Evolutionary conservation across 495 filamentous ascomycete species (phyloP).

Genomic region (Entonaema liquescens): DNA sequence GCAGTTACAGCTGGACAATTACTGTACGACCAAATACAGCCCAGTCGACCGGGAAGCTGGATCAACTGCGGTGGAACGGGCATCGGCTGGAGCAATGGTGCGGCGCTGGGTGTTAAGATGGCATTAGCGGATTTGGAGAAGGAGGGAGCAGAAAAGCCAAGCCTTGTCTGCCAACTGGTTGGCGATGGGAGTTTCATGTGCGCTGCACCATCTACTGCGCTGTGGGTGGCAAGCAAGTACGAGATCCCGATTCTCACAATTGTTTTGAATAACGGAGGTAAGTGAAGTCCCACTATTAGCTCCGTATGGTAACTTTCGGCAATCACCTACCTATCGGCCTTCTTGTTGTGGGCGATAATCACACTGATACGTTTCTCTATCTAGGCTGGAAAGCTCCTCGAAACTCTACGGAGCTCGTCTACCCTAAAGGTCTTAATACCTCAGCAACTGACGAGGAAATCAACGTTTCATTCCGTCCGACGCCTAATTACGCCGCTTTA

Average conservation of each 20-base stretch:
- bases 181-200: constrained; percentile 52
- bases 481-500: constrained; percentile 37
- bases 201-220: constrained; percentile 41
- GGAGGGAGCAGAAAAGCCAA: constrained; percentile 14
- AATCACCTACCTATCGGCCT: neutral
- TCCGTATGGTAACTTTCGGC: too few species aligned
- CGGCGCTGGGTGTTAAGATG: constrained; percentile 46
- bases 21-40: constrained; percentile 49
- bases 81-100: constrained; percentile 53
- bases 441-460: constrained; percentile 39
- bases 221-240: constrained; percentile 49
- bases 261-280: constrained; percentile 52
- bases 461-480: constrained; percentile 39
- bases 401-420: constrained; percentile 45
- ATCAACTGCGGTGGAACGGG: constrained; percentile 52
- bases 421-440: constrained; percentile 40
- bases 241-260: constrained; percentile 50
- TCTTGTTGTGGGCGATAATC: neutral
- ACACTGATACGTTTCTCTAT: neutral
- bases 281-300: constrained; percentile 3
- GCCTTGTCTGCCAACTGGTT: constrained; percentile 43
- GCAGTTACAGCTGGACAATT: constrained; percentile 44
- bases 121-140: constrained; percentile 31
- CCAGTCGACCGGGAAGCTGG: constrained; percentile 43
- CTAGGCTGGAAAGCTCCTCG: constrained; percentile 48